Evolutionary conservation across 2,329 filamentous ascomycete species (phyloP), one percentile per base, ranked within the genome.

Genomic region (Alternaria novae-zelandiae): DNA sequence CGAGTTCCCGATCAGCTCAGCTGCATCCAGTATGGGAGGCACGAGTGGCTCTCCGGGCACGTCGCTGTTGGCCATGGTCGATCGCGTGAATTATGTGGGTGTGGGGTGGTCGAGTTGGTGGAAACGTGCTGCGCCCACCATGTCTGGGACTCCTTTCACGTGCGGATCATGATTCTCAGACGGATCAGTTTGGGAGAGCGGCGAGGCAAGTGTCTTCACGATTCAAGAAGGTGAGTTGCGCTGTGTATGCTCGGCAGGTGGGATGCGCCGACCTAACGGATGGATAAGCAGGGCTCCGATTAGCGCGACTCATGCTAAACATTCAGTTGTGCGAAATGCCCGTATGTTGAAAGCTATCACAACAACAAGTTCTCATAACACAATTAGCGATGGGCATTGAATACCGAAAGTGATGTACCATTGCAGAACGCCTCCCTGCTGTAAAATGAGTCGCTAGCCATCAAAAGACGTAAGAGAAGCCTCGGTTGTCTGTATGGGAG

Each of bases 21-120:
- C 78, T 57, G 77, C 78, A 32, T 81, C 79, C 44, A 80, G 64
- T 26, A 74, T 73, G 8, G 77, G 74, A 23, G 78, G 77, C 68
- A 78, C 78, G 17, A 77, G 69, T 17, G 74, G 71, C 59, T 69
- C 73, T 32, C 70, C 74, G 51, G 71, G 64, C 46, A 70, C 26
- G 57, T 68, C 63, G 70, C 59, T 67, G 54, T 67, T 64, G 53
- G 74, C 70, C 77, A 79, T 80, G 25, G 65, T 70, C 8, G 64
- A 44, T 66, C 55, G 63, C 55, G 64, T 61, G 36, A 53, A 58
- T 41, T 60, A 51, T 57, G 66, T 54, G 63, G 57, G 57, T 54
- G 62, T 59, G 62, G 51, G 63, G 63, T 57, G 54, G 49, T 17
- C 36, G 60, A 63, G 61, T 65, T 51, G 60, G 64, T 67, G 61